phyloP scores from a whole-genome alignment of 352 stramenopile species.

The Phytophthora pluvialis region DNA sequence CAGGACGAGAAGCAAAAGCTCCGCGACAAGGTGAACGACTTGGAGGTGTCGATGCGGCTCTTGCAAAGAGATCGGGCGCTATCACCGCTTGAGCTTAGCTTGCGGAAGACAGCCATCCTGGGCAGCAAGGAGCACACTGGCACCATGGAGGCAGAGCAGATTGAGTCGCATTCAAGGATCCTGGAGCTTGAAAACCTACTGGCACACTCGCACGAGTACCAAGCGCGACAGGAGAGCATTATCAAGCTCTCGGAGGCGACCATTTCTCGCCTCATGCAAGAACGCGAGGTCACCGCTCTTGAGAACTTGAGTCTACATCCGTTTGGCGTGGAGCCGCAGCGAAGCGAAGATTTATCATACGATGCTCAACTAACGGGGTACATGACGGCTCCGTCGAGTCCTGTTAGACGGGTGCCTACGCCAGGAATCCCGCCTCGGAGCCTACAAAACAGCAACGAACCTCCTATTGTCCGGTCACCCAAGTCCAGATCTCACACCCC shows the following conservation, averaged over 20 bases:
- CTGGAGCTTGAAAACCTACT: slow-evolving; percentile 65
- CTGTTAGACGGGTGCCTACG: slow-evolving; percentile 3
- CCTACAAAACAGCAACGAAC: slow-evolving; percentile 6
- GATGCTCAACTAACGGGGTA: slow-evolving; percentile 16
- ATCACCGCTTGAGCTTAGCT: slow-evolving; percentile 66
- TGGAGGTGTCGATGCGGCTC: slow-evolving; percentile 68
- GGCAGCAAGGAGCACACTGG: slow-evolving; percentile 49
- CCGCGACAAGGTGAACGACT: slow-evolving; percentile 74
- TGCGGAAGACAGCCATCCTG: slow-evolving; percentile 68
- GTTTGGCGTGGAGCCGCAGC: slow-evolving; percentile 23
- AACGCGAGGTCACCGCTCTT: slow-evolving; percentile 50
- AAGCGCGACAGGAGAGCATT: slow-evolving; percentile 64
- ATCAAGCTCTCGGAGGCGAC: slow-evolving; percentile 70
- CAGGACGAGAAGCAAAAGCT: slow-evolving; percentile 81
- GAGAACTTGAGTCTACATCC: slow-evolving; percentile 52
- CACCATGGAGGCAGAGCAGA: slow-evolving; percentile 59
- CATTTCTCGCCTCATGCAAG: slow-evolving; percentile 69
- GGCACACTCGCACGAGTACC: slow-evolving; percentile 63
- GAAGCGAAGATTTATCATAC: slow-evolving; percentile 18
- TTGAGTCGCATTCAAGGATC: slow-evolving; percentile 57
- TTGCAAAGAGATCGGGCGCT: slow-evolving; percentile 70
- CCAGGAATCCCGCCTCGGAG: slow-evolving; percentile 11
- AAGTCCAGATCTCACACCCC: slow-evolving; percentile 20
- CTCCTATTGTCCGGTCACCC: slow-evolving; percentile 5
- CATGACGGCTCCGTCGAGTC: slow-evolving; percentile 10